Conservation (phyloP, 139 green algal genomes). For the Trebouxia sp. region DNA sequence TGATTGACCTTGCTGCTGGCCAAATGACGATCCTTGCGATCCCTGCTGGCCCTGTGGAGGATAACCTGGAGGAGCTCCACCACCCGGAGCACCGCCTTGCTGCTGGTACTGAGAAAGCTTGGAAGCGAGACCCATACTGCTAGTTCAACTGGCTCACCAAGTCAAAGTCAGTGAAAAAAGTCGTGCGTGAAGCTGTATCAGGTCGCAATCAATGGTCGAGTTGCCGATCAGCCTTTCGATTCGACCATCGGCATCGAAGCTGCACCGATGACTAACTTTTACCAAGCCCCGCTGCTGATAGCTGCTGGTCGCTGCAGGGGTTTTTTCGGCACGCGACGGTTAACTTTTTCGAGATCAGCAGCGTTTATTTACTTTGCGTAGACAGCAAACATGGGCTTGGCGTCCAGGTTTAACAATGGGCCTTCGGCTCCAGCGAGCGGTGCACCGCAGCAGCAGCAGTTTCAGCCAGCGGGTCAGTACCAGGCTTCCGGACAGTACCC, state of each 20-base stretch:
- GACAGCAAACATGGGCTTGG: background rate
- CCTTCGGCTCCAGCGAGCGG: background rate
- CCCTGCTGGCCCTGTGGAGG: background rate
- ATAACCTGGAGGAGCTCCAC: background rate
- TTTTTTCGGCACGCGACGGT: no score
- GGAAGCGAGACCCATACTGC: constrained; percentile 12
- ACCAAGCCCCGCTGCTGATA: no score
- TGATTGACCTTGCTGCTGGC: background rate
- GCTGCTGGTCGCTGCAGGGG: no score
- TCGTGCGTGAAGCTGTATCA: no score
- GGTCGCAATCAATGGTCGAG: no score
- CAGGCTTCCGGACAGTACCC: background rate
- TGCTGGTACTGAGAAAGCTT: constrained; percentile 4
- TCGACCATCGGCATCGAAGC: no score
- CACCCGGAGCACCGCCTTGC: background rate
- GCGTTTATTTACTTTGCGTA: background rate
- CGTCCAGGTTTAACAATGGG: background rate
- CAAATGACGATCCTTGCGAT: background rate
- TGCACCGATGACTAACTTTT: no score
- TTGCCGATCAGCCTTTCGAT: no score
- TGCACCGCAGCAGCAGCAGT: constrained; percentile 1
- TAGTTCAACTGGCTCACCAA: no score
- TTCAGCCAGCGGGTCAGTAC: background rate
- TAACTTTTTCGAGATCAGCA: background rate
- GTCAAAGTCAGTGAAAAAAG: no score